Base-by-base conservation (phyloP, 441 rosid species). In the Populus hybrid region DNA sequence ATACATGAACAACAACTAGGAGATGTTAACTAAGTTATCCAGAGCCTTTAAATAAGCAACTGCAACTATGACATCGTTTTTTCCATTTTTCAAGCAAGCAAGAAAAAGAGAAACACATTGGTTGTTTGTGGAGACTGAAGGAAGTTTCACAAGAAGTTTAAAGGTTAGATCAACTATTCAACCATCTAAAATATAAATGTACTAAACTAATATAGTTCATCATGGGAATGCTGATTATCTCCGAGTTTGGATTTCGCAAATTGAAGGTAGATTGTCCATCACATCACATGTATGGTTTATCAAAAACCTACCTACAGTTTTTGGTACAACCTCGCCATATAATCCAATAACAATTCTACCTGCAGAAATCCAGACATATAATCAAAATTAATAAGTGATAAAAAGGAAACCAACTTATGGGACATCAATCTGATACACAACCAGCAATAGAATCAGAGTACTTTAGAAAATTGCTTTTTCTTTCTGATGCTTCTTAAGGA, bases 261-360 rank as follows among this genome's bases (percentile, higher is more conserved):
- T 21, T 24, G 53, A 28, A 14, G 53, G 10, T 71, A 20, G 50
- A 69, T 56, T 56, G 14, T 23, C 65, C 23, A 21, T 63, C 65
- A 23, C 14, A 21, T 63, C 65, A 23, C 14, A 21, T 23, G 28
- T 24, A 9, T 20, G 69, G 68, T 76, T 81, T 71, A 78, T 82
- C 64, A 64, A 71, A 73, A 64, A 79, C 93, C 79, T 88, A 94
- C 99, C 99, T 76, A 88, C 98, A 76, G 97, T 95, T 89, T 87
- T 94, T 28, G 99, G 97, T 71, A 90, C 98, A 84, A 84, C 90
- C 81, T 82, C 76, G 66, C 99, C 99, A 83, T 95, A 95, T 80
- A 94, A 84, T 81, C 99, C 99, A 84, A 93, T 87, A 80, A 95
- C 88, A 24, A 95, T 95, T 85, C 99, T 92, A 82, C 99, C 98